Conservation (phyloP, 2,329 filamentous ascomycete species). For the Cryphonectria nitschkei region DNA sequence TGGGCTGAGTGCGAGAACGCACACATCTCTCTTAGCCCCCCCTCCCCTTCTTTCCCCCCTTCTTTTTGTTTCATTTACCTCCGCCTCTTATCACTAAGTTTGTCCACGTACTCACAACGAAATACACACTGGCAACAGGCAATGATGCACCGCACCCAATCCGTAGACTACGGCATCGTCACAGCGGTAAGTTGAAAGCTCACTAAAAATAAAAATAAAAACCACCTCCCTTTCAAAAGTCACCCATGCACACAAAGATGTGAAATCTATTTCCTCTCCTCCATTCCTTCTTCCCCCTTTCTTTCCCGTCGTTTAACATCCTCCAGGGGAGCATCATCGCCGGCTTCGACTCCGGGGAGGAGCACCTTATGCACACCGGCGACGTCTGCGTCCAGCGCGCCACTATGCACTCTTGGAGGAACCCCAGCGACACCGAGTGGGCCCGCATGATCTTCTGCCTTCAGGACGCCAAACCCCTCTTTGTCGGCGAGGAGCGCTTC, state of each 20-base stretch:
- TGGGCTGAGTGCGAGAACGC: not conserved
- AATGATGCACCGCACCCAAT: constrained; percentile 52
- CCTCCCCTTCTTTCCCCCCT: not conserved
- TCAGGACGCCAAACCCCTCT: constrained; percentile 31
- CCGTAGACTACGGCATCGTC: constrained; percentile 54
- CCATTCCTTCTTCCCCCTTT: not conserved
- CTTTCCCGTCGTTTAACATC: not conserved
- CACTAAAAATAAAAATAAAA: not conserved
- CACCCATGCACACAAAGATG: not conserved
- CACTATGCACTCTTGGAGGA: constrained; percentile 51
- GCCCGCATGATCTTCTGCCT: constrained; percentile 42
- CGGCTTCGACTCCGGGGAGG: constrained; percentile 51
- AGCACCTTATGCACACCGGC: constrained; percentile 45
- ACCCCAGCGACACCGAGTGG: constrained; percentile 45
- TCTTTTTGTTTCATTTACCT: no score
- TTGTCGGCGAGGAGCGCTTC: constrained; percentile 33
- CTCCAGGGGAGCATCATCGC: constrained; percentile 48
- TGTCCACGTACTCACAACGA: not conserved
- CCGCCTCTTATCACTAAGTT: not conserved
- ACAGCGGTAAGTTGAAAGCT: constrained; percentile 35
- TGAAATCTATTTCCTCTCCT: not conserved
- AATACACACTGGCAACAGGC: constrained; percentile 27
- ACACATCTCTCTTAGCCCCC: not conserved
- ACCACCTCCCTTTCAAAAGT: not conserved
- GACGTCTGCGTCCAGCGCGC: constrained; percentile 53